Evolutionary conservation across 495 filamentous ascomycete genomes (phyloP), one percentile per base, ranked within the genome.

Genomic region (Daldinia childiae): DNA sequence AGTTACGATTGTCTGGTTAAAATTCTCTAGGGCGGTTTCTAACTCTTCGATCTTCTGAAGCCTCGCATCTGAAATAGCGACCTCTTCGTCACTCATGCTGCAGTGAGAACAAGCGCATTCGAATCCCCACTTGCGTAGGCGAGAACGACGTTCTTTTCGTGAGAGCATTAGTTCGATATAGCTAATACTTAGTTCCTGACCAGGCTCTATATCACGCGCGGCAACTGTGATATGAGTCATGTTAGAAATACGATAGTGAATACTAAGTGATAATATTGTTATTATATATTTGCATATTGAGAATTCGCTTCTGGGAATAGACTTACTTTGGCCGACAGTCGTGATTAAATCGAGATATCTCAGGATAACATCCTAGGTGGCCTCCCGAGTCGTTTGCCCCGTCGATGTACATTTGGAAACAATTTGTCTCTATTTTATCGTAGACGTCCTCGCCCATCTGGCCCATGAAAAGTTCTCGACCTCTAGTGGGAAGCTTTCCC

Each of bases 241-340:
- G 67, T 81, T 79, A 24, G 58, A 29, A 30, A 83, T 74, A 34
- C 81, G 79, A 73, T 81, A 83, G 60, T 81, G 77, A 38, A 81
- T 38, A 62, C 82, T 83, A 41, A 0, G 19, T 17, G 36, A n/a
- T 50, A 4, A 14, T 55, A 29, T 27, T 62, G 0, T 26, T 6
- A 11, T 60, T 41, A 62, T 48, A 12, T 0, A 30, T 32, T 41
- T n/a, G 15, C 0, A 19, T 3, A 15, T 14, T 24, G 19, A 39
- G 2, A 48, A 5, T 41, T 3, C 15, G 24, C 12, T 7, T 3
- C 14, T 32, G 2, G 8, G 26, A 9, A 7, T 12, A 32, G 1
- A 69, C 80, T 78, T 57, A 83, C 82, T 83, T 83, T 34, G 82
- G 82, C 17, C 82, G 68, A 38, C 82, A 83, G 59, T 83, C 82